Evolutionary conservation across 176 grass and related monocot genomes (phyloP), one percentile per base, ranked within the genome.

Genomic region (Zea luxurians): DNA sequence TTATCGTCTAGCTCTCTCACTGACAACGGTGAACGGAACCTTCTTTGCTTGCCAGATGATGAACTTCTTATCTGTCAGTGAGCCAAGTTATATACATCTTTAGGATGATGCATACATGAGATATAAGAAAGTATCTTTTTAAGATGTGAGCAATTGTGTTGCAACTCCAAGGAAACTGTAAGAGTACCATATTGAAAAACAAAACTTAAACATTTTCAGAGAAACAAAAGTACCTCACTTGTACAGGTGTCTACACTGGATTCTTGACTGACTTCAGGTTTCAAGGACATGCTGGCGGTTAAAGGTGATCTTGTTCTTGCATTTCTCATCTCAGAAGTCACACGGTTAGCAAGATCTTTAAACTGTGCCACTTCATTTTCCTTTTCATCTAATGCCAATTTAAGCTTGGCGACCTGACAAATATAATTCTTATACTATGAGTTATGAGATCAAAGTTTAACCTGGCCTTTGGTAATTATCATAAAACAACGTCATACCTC

Each of bases 11-110:
- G 9, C 70, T 92, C 86, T 87, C 82, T 82, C 35, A 76, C 45
- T 8, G 76, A 76, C 38, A 96, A 61, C 12, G 87, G 80, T 71
- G 93, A 92, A 6, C 79, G 71, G n/a, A 85, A 84, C 78, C 84
- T 85, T 83, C 84, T 89, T 61, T 90, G 88, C 50, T 90, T 90
- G 44, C 88, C 88, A 27, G 85, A 93, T n/a, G 88, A 93, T 21
- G 82, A 83, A 36, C 88, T 88, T 78, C 82, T 83, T 44, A 78
- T 68, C 91, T 93, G 83, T 58, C 12, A 35, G 48, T 10, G 0
- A 13, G 69, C 59, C 41, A 78, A 20, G 37, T 59, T 41, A 12
- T 20, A 67, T 35, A 12, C 17, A 67, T 78, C 0, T 66, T 78
- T 53, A 78, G 42, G 10, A 46, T 35, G 37, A 52, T 70, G 35